These are phyloP conservation scores for Casuarina glauca DNA, from an alignment of 306 rosid genomes.

Conservation along the genomic window DNA sequence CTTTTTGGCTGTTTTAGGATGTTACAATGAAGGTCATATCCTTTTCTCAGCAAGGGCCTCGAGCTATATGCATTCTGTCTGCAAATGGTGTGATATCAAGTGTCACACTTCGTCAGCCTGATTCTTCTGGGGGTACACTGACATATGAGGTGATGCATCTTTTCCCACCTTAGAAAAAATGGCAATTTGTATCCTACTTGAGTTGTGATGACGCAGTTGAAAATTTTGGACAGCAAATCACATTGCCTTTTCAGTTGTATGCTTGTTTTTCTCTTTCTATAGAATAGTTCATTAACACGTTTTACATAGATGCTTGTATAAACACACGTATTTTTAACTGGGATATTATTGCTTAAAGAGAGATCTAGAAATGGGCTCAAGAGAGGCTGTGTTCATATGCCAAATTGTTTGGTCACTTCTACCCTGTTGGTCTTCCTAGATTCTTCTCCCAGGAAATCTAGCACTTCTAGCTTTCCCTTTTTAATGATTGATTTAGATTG, in stretches of 20 bases:
- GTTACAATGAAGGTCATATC: conserved; percentile 95
- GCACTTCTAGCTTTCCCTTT: neutral
- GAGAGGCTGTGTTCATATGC: neutral
- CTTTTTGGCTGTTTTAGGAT: conserved; percentile 55
- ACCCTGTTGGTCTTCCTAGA: neutral
- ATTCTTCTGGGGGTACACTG: conserved; percentile 78
- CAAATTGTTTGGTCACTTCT: neutral
- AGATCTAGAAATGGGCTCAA: neutral
- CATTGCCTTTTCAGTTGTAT: neutral
- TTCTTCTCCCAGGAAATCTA: neutral
- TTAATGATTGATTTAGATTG: neutral
- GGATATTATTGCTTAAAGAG: neutral
- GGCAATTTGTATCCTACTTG: neutral
- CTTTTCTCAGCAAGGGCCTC: conserved; percentile 97
- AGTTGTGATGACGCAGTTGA: neutral
- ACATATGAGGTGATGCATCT: conserved; percentile 70
- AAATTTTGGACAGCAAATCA: neutral
- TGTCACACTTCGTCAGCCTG: conserved; percentile 95
- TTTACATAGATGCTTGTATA: neutral
- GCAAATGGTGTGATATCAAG: conserved; percentile 94
- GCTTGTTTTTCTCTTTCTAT: neutral
- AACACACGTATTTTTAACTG: neutral
- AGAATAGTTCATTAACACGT: neutral
- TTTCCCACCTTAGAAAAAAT: neutral
- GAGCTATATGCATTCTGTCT: conserved; percentile 85